Percentiles rank a stretch among this genome's conserved stretches.
These are phyloP conservation scores for Boletus insuetus DNA, from an alignment of 768 basidiomycete species.

Conservation along the genomic window DNA sequence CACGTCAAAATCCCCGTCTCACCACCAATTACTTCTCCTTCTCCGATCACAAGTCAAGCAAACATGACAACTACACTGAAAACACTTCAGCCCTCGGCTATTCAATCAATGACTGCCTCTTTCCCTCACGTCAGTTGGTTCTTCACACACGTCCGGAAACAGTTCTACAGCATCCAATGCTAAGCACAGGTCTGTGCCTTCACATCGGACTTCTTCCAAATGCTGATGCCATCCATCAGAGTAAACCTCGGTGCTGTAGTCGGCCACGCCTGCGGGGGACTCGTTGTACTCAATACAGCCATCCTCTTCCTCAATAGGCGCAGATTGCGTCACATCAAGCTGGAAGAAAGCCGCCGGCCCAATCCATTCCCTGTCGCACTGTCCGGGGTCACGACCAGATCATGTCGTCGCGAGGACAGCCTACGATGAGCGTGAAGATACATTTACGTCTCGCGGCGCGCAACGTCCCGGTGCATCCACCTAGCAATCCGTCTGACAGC, in stretches of 20 bases:
- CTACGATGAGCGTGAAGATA: neutral
- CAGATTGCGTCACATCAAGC: neutral
- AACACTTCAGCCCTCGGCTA: neutral
- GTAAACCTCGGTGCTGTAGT: constrained; percentile 3
- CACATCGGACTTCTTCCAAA: too few relatives aligned
- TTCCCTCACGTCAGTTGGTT: too few relatives aligned
- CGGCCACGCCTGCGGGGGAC: constrained; percentile 6
- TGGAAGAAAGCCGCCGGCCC: neutral
- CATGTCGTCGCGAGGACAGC: neutral
- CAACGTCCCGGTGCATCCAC: neutral
- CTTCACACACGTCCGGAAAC: neutral
- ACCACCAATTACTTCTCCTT: neutral
- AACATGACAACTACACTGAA: neutral
- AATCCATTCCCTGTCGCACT: constrained; percentile 1
- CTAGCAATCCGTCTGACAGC: neutral
- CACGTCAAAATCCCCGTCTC: neutral
- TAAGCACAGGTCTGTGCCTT: constrained; percentile 1
- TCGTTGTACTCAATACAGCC: neutral
- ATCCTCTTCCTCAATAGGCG: constrained; percentile 7
- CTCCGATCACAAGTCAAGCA: neutral
- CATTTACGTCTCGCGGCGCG: neutral
- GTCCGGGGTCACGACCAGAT: neutral
- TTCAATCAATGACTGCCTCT: neutral
- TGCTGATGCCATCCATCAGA: constrained; percentile 3
- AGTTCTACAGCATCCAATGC: neutral